A percentile compares a stretch with the other conserved stretches of the same genome.
These are phyloP conservation scores for Neopestalotiopsis sp. DNA, from an alignment of 2,329 filamentous ascomycete species.

Conservation along the genomic window DNA sequence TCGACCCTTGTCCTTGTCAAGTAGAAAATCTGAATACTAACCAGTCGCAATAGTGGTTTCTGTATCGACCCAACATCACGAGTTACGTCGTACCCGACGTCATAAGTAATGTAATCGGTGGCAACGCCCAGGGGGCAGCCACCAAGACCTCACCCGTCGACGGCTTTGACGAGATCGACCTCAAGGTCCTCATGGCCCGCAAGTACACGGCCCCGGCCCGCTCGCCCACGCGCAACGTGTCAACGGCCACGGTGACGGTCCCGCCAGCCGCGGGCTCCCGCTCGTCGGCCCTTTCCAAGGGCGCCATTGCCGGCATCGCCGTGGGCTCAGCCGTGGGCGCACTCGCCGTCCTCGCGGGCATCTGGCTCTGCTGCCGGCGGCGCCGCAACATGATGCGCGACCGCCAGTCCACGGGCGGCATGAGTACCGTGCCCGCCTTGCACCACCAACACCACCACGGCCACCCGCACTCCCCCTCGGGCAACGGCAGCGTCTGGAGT, in stretches of 20 bases:
- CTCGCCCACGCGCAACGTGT: slow-evolving; percentile 53
- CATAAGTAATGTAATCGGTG: slow-evolving; percentile 56
- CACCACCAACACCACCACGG: too few species aligned
- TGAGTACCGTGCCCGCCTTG: neutral
- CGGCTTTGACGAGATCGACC: slow-evolving; percentile 56
- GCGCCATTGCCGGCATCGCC: slow-evolving; percentile 41
- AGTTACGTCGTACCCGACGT: slow-evolving; percentile 59
- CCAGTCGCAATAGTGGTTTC: slow-evolving; percentile 46
- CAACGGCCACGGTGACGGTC: slow-evolving; percentile 4
- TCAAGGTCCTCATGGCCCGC: slow-evolving; percentile 58
- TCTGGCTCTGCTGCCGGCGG: slow-evolving; percentile 36
- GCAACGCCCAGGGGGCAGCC: slow-evolving; percentile 55
- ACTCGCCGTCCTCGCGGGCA: slow-evolving; percentile 31
- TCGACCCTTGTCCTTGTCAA: too few species aligned
- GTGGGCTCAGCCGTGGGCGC: slow-evolving; percentile 41
- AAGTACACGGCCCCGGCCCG: slow-evolving; percentile 50
- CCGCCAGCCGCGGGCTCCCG: neutral
- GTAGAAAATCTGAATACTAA: neutral
- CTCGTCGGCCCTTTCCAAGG: slow-evolving; percentile 34
- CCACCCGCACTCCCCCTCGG: neutral
- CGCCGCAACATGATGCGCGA: neutral
- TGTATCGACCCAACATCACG: slow-evolving; percentile 54
- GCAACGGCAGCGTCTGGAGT: neutral
- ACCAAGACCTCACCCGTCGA: slow-evolving; percentile 53
- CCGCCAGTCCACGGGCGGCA: neutral